Base-by-base conservation (phyloP, 1,139 yeast genomes). In the Geotrichum macrosporum region DNA sequence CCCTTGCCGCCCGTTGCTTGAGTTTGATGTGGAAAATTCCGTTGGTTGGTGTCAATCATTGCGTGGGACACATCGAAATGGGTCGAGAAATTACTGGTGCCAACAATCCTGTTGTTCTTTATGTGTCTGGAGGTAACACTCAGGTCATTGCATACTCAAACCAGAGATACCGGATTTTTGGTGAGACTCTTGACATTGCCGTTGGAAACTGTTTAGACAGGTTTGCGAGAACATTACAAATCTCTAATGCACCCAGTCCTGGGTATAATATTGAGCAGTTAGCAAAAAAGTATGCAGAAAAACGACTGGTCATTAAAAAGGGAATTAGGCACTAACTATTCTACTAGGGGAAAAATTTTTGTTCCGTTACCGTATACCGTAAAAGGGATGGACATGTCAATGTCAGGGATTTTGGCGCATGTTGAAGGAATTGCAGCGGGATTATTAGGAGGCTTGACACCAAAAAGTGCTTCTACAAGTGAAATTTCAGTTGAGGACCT, bases 41-140 rank as follows among this genome's bases (percentile, higher is more conserved):
- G 0, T 65, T 92, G 32, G 83, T 92, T 4, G 98, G 97, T 0
- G 98, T 94, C 1, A 94, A 92, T 59, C 98, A 92, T 65, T 92
- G 99, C 67, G 80, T 92, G 21, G 99, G 98, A 0, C 98, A 92
- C 65, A 92, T 92, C 50, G 99, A 94, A 63, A 92, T 92, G 99
- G 99, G 99, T 3, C 71, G 99, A 53, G 98, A 92, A 61, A 89
- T 92, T 59, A 92, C 99, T 0, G 94, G 94, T 4, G 97, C 98
- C 0, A 75, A 75, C 21, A 89, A 94, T 60, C 98, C 98, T 0
- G 97, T 92, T 43, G 98, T 92, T 12, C 72, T 92, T 44, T 92
- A 92, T 59, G 99, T 92, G 3, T 85, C 96, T 64, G 99, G 99
- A 21, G 98, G 99, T 35, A 92, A 92, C 65, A 94, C 99, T 3